Evolutionary conservation across 2,329 filamentous ascomycete species (phyloP).

Genomic region (Cladosporium halotolerans): DNA sequence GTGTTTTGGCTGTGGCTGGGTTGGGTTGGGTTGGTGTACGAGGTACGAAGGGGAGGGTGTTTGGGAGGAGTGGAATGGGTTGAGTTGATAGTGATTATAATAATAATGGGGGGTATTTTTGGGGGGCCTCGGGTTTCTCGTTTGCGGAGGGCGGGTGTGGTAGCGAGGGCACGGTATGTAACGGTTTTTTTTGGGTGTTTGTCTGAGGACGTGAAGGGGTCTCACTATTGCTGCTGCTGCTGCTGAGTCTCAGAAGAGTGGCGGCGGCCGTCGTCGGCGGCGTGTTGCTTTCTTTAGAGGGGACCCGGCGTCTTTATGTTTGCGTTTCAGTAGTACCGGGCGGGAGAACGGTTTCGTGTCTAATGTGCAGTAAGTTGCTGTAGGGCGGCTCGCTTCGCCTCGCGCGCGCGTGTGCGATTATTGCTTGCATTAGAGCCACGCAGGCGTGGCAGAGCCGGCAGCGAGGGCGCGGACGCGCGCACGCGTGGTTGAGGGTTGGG

Average conservation of each 20-base stretch:
- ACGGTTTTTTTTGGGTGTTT: not conserved
- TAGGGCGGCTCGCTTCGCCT: conserved; percentile 1
- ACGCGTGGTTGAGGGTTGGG: not conserved
- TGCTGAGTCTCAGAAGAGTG: not conserved
- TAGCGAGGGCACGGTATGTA: not conserved
- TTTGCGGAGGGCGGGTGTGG: conserved; percentile 1
- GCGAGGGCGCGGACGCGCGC: not conserved
- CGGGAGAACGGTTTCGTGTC: not conserved
- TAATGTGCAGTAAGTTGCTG: not conserved
- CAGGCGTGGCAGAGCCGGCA: not conserved
- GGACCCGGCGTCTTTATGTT: not conserved
- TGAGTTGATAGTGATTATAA: not conserved
- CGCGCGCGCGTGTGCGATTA: not conserved
- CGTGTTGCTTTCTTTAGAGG: not conserved
- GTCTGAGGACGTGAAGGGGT: not conserved
- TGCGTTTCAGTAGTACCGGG: not conserved
- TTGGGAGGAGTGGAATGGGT: not conserved
- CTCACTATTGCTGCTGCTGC: not conserved
- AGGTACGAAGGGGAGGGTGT: not conserved
- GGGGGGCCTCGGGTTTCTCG: not conserved
- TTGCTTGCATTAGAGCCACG: conserved; percentile 5
- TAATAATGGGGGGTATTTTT: not conserved
- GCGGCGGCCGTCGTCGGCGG: not conserved
- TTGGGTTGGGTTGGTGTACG: not conserved
- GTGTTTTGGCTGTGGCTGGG: not conserved